Conservation (phyloP, 2,329 filamentous ascomycete species). For the Xylaria sp. region DNA sequence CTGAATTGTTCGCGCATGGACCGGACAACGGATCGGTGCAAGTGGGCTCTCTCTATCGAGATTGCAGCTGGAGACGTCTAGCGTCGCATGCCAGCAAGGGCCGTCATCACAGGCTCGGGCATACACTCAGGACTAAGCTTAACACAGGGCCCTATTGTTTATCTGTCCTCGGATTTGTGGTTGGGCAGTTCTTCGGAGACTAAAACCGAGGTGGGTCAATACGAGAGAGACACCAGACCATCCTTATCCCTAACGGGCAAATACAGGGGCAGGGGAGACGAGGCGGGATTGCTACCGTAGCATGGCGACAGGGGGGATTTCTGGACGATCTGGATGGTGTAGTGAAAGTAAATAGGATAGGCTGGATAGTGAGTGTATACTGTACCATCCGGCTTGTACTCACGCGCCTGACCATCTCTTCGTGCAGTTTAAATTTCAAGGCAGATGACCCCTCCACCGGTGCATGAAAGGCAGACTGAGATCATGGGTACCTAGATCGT, state of each 20-base stretch:
- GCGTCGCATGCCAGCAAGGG: slow-evolving; percentile 9
- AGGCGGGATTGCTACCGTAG: slow-evolving; percentile 10
- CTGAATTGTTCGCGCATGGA: slow-evolving; percentile 2
- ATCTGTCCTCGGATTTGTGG: slow-evolving; percentile 4
- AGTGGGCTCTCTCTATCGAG: slow-evolving; percentile 10
- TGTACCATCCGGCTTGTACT: not conserved
- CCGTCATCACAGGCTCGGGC: slow-evolving; percentile 1
- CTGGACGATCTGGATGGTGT: not conserved
- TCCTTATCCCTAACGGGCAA: not conserved
- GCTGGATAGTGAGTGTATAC: too few relatives aligned
- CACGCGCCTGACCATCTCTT: slow-evolving; percentile 1
- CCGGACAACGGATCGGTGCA: not conserved
- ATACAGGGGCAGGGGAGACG: slow-evolving; percentile 17
- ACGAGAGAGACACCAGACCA: slow-evolving; percentile 19
- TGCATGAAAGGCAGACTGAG: not conserved
- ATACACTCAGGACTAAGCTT: not conserved
- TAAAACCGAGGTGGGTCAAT: slow-evolving; percentile 21
- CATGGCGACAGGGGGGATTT: slow-evolving; percentile 5
- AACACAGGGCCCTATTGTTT: too few relatives aligned
- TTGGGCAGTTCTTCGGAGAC: slow-evolving; percentile 18
- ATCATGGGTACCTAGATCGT: not conserved
- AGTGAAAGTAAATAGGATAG: not conserved
- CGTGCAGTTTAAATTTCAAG: not conserved
- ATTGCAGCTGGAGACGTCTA: slow-evolving; percentile 12
- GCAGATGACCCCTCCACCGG: slow-evolving; percentile 9